Conservation (phyloP, 2,329 filamentous ascomycete genomes). For the Thyridium curvatum region DNA sequence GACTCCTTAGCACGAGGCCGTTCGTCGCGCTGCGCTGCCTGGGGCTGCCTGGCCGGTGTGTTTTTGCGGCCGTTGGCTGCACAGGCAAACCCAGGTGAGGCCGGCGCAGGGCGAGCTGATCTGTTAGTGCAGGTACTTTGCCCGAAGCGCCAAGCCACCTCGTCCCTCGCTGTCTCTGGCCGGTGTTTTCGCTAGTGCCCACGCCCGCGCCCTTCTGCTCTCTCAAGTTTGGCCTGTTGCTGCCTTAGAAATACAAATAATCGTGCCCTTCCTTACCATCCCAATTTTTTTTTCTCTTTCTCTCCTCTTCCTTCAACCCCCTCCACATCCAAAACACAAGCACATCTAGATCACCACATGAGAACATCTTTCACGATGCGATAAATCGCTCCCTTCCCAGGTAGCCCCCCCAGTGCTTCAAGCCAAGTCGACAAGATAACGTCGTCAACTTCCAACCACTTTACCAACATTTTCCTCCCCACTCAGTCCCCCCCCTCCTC, state of each 20-base stretch:
- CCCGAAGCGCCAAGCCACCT: background rate
- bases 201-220: constrained; percentile 3
- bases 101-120: too few species aligned
- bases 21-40: too few species aligned
- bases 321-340: constrained; percentile 21
- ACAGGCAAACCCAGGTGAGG: too few species aligned
- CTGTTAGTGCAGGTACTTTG: background rate
- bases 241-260: constrained; percentile 43
- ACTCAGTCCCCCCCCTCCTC: constrained; percentile 38
- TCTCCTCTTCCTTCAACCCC: constrained; percentile 27
- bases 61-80: too few species aligned
- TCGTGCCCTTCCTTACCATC: constrained; percentile 14
- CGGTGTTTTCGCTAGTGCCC: constrained; percentile 1
- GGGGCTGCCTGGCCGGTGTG: too few species aligned
- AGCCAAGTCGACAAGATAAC: constrained; percentile 45
- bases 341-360: constrained; percentile 20
- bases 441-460: constrained; percentile 31
- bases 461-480: constrained; percentile 28
- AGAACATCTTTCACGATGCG: constrained; percentile 48
- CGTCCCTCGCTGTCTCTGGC: constrained; percentile 10
- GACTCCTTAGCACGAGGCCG: too few species aligned
- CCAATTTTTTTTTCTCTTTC: constrained; percentile 24
- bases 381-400: constrained; percentile 40
- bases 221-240: constrained; percentile 19
- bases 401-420: constrained; percentile 17